Conservation (phyloP, 371 early-diverging fungal genomes). For the Apophysomyces ossiformis region DNA sequence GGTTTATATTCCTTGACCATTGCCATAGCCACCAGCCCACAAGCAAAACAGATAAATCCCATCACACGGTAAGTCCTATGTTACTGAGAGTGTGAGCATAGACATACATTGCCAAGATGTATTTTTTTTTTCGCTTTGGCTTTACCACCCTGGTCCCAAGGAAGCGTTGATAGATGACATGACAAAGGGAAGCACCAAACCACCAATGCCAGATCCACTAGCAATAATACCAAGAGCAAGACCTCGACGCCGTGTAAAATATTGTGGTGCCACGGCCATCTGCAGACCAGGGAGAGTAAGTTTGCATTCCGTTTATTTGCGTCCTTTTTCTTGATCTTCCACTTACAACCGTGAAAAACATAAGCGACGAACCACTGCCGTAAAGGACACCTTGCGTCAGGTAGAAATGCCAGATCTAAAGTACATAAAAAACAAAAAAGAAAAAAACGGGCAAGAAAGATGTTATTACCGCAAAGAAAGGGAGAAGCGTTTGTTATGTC, state of each 20-base stretch:
- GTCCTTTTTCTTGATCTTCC: too few species aligned
- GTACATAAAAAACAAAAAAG: too few species aligned
- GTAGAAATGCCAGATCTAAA: conserved; percentile 63
- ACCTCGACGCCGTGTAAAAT: conserved; percentile 72
- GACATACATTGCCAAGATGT: not conserved
- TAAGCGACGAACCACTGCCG: conserved; percentile 65
- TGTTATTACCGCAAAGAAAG: too few species aligned
- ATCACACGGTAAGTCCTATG: conserved; percentile 54
- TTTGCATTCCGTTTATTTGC: not conserved
- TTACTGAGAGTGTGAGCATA: too few species aligned
- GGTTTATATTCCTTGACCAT: conserved; percentile 44
- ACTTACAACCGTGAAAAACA: conserved; percentile 26
- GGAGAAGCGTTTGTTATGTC: not conserved
- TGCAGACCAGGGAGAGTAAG: not conserved
- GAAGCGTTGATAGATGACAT: conserved; percentile 59
- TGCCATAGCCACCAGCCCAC: conserved; percentile 36
- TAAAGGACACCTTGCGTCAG: conserved; percentile 74
- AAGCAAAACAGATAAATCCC: conserved; percentile 54
- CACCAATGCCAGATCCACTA: conserved; percentile 82
- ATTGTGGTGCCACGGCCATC: conserved; percentile 71
- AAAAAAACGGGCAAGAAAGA: too few species aligned
- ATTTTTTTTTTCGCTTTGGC: not conserved
- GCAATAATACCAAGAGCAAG: conserved; percentile 78
- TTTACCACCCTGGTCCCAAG: conserved; percentile 60
- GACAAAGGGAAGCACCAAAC: conserved; percentile 71